Evolutionary conservation across 305 asterid species (phyloP).

Genomic region (Rubia tinctorum): DNA sequence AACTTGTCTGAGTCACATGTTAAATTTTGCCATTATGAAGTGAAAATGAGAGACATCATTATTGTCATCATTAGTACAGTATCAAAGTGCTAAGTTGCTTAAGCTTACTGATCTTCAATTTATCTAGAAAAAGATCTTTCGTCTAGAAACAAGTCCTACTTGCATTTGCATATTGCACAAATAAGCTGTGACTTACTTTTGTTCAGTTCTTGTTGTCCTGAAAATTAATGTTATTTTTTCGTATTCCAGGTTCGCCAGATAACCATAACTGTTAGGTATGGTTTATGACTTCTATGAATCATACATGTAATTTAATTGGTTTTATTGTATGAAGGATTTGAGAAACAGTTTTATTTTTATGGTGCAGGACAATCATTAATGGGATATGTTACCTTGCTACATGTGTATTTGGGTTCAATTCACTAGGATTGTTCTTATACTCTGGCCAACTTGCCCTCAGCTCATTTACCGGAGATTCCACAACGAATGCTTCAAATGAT

Average conservation of each 20-base stretch:
- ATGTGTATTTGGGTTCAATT: conserved; percentile 75
- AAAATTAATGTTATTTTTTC: conserved; percentile 17
- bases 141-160: background rate
- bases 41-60: background rate
- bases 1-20: background rate
- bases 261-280: conserved; percentile 78
- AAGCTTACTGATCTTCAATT: background rate
- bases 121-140: background rate
- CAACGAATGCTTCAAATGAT: conserved; percentile 20
- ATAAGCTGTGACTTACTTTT: background rate
- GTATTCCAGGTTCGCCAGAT: conserved; percentile 84
- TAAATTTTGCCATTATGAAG: background rate
- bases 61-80: background rate
- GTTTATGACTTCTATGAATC: conserved; percentile 2
- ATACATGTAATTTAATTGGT: background rate
- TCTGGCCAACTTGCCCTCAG: conserved; percentile 78
- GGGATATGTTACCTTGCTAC: conserved; percentile 95
- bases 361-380: conserved; percentile 72
- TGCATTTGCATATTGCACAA: background rate
- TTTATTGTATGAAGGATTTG: conserved; percentile 3
- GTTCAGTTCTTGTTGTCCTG: background rate
- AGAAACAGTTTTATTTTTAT: conserved; percentile 15
- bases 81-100: conserved; percentile 1
- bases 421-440: conserved; percentile 70
- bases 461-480: conserved; percentile 48